A percentile compares a stretch with the other conserved stretches of the same genome.
phyloP scores from a whole-genome alignment of 805 yeast genomes.

The Schwanniomyces sp. region DNA sequence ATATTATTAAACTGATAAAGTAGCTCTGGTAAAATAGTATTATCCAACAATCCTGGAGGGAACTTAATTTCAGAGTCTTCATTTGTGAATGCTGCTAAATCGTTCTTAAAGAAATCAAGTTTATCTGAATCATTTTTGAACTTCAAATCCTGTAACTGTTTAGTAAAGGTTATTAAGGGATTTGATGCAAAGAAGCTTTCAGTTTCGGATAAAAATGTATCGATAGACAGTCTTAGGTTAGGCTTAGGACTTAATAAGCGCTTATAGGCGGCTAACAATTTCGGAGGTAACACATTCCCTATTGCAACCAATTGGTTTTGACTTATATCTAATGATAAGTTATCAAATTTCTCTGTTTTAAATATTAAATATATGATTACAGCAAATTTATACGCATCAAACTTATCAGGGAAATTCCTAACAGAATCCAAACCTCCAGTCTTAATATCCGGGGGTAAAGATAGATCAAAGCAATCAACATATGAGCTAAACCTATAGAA shows the following conservation, averaged over 20 bases:
- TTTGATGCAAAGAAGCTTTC: constrained; percentile 32
- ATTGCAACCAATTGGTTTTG: constrained; percentile 6
- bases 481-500: constrained; percentile 33
- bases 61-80: constrained; percentile 17
- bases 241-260: constrained; percentile 37
- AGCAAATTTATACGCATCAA: constrained; percentile 70
- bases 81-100: constrained; percentile 22
- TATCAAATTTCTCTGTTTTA: constrained; percentile 15
- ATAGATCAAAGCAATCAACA: constrained; percentile 21
- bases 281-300: constrained; percentile 31
- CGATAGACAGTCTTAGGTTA: constrained; percentile 33
- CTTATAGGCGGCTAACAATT: constrained; percentile 34
- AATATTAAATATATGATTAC: constrained; percentile 50
- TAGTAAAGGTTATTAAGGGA: constrained; percentile 50
- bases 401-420: constrained; percentile 38
- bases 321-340: constrained; percentile 6
- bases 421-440: constrained; percentile 44
- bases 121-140: constrained; percentile 56
- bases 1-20: constrained; percentile 40
- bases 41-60: constrained; percentile 57
- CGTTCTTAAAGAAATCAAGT: constrained; percentile 37
- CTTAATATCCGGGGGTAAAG: constrained; percentile 50
- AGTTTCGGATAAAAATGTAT: constrained; percentile 26
- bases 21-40: constrained; percentile 71
- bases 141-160: constrained; percentile 55